Evolutionary conservation across 2,329 filamentous ascomycete genomes (phyloP).

Genomic region (Phaeosphaeriaceae sp.): DNA sequence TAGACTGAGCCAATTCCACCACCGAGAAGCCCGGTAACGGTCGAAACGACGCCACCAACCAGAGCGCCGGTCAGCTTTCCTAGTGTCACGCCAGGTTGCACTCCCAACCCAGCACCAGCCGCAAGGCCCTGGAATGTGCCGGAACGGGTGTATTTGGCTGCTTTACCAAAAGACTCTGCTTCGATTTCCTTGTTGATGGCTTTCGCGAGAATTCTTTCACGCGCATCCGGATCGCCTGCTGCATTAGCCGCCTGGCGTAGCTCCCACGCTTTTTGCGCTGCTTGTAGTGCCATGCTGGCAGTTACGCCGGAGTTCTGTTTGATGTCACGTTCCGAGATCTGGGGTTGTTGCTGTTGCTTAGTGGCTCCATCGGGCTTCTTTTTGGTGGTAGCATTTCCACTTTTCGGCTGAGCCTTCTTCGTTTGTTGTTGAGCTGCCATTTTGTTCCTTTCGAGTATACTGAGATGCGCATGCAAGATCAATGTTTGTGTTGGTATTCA

Average conservation of each 20-base stretch:
- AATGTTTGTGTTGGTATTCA: not conserved
- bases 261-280: constrained; percentile 48
- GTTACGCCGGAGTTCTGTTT: constrained; percentile 49
- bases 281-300: constrained; percentile 47
- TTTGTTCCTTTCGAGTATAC: not conserved
- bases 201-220: constrained; percentile 49
- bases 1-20: constrained; percentile 46
- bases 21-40: constrained; percentile 44
- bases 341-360: constrained; percentile 11
- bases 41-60: constrained; percentile 42
- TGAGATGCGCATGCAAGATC: not conserved
- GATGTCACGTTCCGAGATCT: constrained; percentile 45
- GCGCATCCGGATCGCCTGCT: constrained; percentile 47
- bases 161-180: constrained; percentile 51
- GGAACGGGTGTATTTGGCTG: constrained; percentile 49
- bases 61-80: constrained; percentile 46
- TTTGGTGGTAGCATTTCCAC: constrained; percentile 3
- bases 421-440: constrained; percentile 12
- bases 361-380: constrained; percentile 16
- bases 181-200: constrained; percentile 52
- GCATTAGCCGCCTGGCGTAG: constrained; percentile 49
- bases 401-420: constrained; percentile 5
- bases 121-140: constrained; percentile 50
- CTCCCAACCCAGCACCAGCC: constrained; percentile 48
- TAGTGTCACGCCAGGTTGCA: constrained; percentile 43